These are phyloP conservation scores for Isatis tinctoria DNA, from an alignment of 345 rosid genomes.

Conservation along the genomic window DNA sequence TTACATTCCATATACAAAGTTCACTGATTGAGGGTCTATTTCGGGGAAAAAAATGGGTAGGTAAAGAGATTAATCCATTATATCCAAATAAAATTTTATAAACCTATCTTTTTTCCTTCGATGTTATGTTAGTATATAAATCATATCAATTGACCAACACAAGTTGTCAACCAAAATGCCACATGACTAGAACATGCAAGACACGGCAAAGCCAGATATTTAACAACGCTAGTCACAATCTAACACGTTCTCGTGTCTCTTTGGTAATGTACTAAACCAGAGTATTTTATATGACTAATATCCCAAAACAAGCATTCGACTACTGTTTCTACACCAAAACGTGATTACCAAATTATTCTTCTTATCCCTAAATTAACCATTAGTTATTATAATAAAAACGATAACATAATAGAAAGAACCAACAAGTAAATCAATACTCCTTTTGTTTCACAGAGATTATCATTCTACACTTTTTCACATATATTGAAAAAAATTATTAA, in stretches of 20 bases:
- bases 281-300: not conserved
- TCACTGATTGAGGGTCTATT: not conserved
- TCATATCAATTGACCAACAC: not conserved
- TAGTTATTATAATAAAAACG: no score
- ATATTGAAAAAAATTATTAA: no score
- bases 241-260: slow-evolving; percentile 20
- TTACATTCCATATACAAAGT: not conserved
- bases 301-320: not conserved
- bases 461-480: no score
- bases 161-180: slow-evolving; percentile 2
- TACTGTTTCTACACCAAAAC: not conserved
- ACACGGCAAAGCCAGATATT: not conserved
- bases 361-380: no score
- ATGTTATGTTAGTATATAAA: not conserved
- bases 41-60: not conserved
- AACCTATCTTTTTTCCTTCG: not conserved
- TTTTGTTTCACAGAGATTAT: no score
- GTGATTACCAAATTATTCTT: no score
- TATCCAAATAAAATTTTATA: not conserved
- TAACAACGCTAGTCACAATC: slow-evolving; percentile 16
- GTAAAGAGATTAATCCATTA: not conserved
- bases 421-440: no score
- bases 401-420: no score
- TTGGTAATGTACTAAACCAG: not conserved
- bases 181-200: slow-evolving; percentile 19